A percentile compares a stretch with the other conserved stretches of the same genome.
Conservation (phyloP, 202 grass and related monocot genomes). For the Setaria italica region DNA sequence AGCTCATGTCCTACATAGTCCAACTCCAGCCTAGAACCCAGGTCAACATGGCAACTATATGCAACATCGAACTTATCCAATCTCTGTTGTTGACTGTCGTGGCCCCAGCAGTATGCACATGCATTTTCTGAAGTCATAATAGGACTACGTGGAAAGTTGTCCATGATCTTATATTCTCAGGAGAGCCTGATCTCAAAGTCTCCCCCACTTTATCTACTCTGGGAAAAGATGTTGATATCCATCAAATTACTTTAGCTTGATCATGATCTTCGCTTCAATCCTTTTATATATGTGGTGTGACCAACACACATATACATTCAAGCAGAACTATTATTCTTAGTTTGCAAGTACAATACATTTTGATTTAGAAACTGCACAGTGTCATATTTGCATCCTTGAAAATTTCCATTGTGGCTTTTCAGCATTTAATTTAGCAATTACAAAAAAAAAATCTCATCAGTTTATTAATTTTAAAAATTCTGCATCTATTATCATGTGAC, state of each 20-base stretch:
- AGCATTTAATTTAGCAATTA: not conserved
- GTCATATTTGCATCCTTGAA: not conserved
- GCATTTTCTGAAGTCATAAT: constrained; percentile 12
- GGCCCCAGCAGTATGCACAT: not conserved
- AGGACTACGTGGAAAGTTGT: constrained; percentile 11
- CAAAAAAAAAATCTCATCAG: not conserved
- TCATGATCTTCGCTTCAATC: not conserved
- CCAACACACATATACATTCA: not conserved
- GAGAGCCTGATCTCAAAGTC: constrained; percentile 2
- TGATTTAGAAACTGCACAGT: not conserved
- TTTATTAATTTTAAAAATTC: not conserved
- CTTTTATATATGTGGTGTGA: not conserved
- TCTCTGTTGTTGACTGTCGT: not conserved
- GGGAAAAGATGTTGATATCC: not conserved
- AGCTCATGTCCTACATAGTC: not conserved
- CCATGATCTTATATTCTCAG: not conserved
- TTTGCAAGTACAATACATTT: not conserved
- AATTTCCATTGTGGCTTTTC: not conserved
- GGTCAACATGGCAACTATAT: not conserved
- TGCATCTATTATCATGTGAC: not conserved
- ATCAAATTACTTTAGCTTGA: not conserved
- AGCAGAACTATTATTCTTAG: not conserved
- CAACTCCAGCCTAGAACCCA: not conserved
- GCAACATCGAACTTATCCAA: not conserved
- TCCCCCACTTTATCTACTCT: not conserved